Conservation (phyloP, 805 yeast species). For the Yamadazyma nakazawae region DNA sequence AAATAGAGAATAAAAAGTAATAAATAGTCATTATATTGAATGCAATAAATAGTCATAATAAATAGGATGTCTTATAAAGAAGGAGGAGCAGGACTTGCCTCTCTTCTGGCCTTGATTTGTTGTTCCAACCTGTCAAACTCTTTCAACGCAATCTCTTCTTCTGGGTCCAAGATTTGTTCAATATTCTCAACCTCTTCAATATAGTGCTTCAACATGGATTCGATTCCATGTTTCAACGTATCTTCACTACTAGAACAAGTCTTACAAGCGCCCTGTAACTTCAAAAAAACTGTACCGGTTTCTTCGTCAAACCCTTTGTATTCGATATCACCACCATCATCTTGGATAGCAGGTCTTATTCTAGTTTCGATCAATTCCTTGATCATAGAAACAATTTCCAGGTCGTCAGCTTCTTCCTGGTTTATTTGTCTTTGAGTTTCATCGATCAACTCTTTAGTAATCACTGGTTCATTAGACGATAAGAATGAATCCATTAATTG, state of each 20-base stretch:
- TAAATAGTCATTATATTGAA: constrained; percentile 3
- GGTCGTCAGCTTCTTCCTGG: constrained; percentile 49
- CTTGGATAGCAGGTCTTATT: constrained; percentile 96
- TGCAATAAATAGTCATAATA: constrained; percentile 7
- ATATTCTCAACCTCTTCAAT: constrained; percentile 93
- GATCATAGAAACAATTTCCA: constrained; percentile 81
- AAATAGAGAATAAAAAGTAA: constrained; percentile 1
- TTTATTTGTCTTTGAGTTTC: constrained; percentile 41
- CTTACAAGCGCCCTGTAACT: constrained; percentile 93
- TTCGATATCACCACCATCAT: constrained; percentile 97
- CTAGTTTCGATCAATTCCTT: constrained; percentile 91
- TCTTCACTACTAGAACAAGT: constrained; percentile 88
- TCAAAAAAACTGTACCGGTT: constrained; percentile 82
- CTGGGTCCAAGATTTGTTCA: constrained; percentile 74
- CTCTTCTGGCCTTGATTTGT: constrained; percentile 18
- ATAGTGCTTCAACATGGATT: constrained; percentile 94
- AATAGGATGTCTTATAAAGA: constrained; percentile 14
- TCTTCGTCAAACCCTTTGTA: constrained; percentile 82
- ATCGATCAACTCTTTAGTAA: constrained; percentile 39
- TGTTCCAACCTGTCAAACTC: constrained; percentile 85
- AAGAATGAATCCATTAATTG: constrained; percentile 55
- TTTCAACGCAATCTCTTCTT: constrained; percentile 71
- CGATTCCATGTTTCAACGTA: constrained; percentile 92
- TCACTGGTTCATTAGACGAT: constrained; percentile 34
- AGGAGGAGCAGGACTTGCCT: constrained; percentile 23